These are phyloP conservation scores for Royoungia palumana DNA, from an alignment of 768 basidiomycete species.

Conservation along the genomic window DNA sequence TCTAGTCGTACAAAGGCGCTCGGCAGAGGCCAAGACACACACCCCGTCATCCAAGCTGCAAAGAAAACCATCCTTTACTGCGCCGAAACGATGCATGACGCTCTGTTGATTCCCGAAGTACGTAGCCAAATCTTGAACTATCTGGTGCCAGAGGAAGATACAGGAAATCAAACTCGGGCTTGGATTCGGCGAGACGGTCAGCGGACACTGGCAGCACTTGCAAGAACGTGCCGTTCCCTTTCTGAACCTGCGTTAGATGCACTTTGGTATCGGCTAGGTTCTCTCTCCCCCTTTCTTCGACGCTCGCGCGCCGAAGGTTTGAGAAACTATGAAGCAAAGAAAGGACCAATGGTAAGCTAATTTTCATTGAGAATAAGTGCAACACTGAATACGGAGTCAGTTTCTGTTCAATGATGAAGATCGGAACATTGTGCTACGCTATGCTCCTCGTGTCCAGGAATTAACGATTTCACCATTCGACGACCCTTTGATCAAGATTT, in stretches of 20 bases:
- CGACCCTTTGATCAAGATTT: not conserved
- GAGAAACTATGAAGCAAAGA: not conserved
- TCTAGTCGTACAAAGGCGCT: too few relatives aligned
- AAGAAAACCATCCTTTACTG: too few relatives aligned
- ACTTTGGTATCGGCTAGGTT: too few relatives aligned
- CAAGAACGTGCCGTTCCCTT: constrained; percentile 13
- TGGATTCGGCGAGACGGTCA: not conserved
- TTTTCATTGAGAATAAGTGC: not conserved
- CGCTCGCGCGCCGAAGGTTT: too few relatives aligned
- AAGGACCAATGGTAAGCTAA: not conserved
- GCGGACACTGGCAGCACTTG: constrained; percentile 7
- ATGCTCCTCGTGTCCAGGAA: constrained; percentile 8
- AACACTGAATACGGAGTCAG: not conserved
- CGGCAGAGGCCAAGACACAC: too few relatives aligned
- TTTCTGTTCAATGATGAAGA: constrained; percentile 2
- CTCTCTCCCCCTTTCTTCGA: too few relatives aligned
- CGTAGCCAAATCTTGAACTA: not conserved
- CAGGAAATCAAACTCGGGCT: not conserved
- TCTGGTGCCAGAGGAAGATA: not conserved
- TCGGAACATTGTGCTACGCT: not conserved
- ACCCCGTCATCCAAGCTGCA: too few relatives aligned
- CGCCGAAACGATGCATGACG: not conserved
- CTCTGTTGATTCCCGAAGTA: constrained; percentile 4
- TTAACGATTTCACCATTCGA: not conserved
- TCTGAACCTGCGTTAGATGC: not conserved